A percentile compares a stretch with the other conserved stretches of the same genome.
Evolutionary conservation across 352 stramenopile species (phyloP).

Genomic region (Phytophthora tentaculata): DNA sequence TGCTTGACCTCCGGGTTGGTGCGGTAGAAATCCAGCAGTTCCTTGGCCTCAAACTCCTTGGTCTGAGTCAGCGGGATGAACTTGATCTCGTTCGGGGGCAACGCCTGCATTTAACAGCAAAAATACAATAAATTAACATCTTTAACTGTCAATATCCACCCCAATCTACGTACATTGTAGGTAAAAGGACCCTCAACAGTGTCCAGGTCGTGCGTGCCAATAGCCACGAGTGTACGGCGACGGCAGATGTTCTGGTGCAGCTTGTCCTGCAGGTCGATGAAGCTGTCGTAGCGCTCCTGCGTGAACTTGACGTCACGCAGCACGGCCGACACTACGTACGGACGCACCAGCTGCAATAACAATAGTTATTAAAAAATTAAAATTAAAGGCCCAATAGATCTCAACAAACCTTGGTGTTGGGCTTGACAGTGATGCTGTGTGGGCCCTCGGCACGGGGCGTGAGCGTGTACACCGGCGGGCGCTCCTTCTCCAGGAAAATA

Average conservation of each 20-base stretch:
- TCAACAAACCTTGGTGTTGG: conserved; percentile 73
- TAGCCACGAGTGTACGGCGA: conserved; percentile 98
- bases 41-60: conserved; percentile 93
- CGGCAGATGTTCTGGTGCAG: conserved; percentile 99
- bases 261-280: conserved; percentile 99
- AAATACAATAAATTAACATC: not conserved
- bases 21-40: conserved; percentile 96
- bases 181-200: conserved; percentile 95
- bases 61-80: conserved; percentile 96
- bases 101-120: no score
- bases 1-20: conserved; percentile 96
- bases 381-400: not conserved
- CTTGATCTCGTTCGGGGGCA: conserved; percentile 93
- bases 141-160: not conserved
- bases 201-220: conserved; percentile 99
- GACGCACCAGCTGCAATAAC: conserved; percentile 84
- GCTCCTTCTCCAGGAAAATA: conserved; percentile 97
- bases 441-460: conserved; percentile 57
- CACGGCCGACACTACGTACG: conserved; percentile 98
- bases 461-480: conserved; percentile 88
- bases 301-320: conserved; percentile 97
- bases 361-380: conserved; percentile 8
- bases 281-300: conserved; percentile 96
- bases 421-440: conserved; percentile 90
- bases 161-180: conserved; percentile 68